Conservation (phyloP, 805 yeast species). For the Saturnispora hagleri region DNA sequence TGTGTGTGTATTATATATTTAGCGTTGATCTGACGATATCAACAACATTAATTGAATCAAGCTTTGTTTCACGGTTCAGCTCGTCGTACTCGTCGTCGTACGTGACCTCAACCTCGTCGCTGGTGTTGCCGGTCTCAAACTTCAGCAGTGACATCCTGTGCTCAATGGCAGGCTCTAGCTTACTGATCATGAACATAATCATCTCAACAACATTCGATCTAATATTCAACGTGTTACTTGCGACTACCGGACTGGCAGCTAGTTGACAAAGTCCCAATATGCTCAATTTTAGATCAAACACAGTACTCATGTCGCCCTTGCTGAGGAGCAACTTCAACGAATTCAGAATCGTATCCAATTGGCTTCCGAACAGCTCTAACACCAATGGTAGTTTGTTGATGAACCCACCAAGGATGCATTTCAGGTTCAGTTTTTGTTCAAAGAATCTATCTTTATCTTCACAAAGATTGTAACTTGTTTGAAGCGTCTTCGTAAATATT, state of each 20-base stretch:
- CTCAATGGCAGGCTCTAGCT: conserved; percentile 35
- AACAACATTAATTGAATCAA: conserved; percentile 27
- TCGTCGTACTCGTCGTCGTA: conserved; percentile 24
- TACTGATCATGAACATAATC: conserved; percentile 28
- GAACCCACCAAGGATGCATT: conserved; percentile 10
- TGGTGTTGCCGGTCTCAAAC: conserved; percentile 19
- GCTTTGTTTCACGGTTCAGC: conserved; percentile 24
- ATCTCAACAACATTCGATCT: conserved; percentile 26
- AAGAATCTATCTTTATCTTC: conserved; percentile 14
- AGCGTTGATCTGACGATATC: conserved; percentile 24
- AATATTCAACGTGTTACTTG: neutral
- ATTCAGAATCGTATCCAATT: conserved; percentile 4
- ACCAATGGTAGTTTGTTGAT: conserved; percentile 5
- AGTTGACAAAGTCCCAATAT: conserved; percentile 36
- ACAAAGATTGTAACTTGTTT: conserved; percentile 5
- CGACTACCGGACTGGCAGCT: conserved; percentile 16
- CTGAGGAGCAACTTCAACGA: conserved; percentile 5
- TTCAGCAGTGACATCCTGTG: conserved; percentile 37
- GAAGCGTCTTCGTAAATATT: conserved; percentile 4
- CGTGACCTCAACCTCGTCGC: conserved; percentile 16
- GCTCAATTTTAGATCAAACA: conserved; percentile 47
- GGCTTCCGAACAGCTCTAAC: conserved; percentile 4
- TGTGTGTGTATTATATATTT: conserved; percentile 10
- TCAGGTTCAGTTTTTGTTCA: conserved; percentile 5
- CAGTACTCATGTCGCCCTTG: conserved; percentile 29